Base-by-base conservation (phyloP, 345 rosid genomes). In the Conringia planisiliqua region DNA sequence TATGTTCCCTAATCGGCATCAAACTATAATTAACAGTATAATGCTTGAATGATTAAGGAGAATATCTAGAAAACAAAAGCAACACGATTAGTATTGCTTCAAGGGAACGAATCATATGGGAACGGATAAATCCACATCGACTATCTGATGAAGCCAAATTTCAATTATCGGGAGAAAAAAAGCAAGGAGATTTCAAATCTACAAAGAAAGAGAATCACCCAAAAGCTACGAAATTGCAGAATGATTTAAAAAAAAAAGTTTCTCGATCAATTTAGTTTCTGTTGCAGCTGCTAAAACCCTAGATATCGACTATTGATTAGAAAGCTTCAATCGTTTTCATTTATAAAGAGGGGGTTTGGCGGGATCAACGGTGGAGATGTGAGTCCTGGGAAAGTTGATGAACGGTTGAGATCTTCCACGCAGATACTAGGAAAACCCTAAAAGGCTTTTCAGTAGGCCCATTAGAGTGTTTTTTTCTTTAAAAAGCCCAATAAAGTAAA, bases 101-200 rank as follows among this genome's bases (percentile, higher is more conserved):
- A 76, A 86, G 88, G 89, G 97, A 89, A 87, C 90, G 94, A 88
- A 85, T 88, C 93, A 48, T 20, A 62, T 78, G 89, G 90, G 93
- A 88, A 87, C 74, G 13, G 74, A 73, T 2, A 36, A 27, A 75
- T 86, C 91, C 86, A 11, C 57, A 52, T 52, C 32, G 57, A 52
- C 57, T 26, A 52, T 52, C 58, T 52, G 35, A 52, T 27, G 94
- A 89, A 90, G 94, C 94, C 22, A 60, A 57, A 18, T n/a, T 55
- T 46, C 24, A 58, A 26, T 62, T 6, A 30, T 8, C 16, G 5
- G 22, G 0, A 54, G 24, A 22, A 2, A 2, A 7, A 32, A 32
- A 13, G 1, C 14, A 22, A 18, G 2, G 20, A 44, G 20, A 62
- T 4, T 2, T 17, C 11, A 65, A 16, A 32, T 26, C 43, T 6